A percentile compares a stretch with the other conserved stretches of the same genome.
These are phyloP conservation scores for Teunomyces cretensis DNA, from an alignment of 805 yeast genomes.

Conservation along the genomic window DNA sequence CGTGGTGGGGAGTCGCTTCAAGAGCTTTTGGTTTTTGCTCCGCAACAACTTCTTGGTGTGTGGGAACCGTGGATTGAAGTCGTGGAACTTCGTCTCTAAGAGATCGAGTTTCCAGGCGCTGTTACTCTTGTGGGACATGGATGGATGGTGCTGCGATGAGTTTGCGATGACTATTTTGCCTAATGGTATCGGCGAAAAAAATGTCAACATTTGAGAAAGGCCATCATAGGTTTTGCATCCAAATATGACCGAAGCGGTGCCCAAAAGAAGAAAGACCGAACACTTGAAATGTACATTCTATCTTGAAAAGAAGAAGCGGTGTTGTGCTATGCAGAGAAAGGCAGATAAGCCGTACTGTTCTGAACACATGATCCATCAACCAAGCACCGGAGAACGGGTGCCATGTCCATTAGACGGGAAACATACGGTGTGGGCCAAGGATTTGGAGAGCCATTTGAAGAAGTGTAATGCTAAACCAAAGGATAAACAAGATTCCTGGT, in stretches of 20 bases:
- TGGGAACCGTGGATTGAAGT: conserved; percentile 45
- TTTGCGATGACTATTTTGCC: conserved; percentile 6
- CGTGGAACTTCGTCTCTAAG: conserved; percentile 49
- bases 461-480: conserved; percentile 56
- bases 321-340: conserved; percentile 62
- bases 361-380: conserved; percentile 48
- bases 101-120: conserved; percentile 58
- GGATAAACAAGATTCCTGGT: conserved; percentile 50
- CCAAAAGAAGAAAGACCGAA: conserved; percentile 9
- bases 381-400: conserved; percentile 40
- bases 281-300: conserved; percentile 45
- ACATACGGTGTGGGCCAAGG: conserved; percentile 69
- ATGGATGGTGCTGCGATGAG: conserved; percentile 10
- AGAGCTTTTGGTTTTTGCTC: conserved; percentile 45
- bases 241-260: conserved; percentile 1
- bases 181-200: not conserved
- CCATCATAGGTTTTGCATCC: conserved; percentile 1
- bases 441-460: conserved; percentile 53
- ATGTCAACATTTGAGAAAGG: not conserved
- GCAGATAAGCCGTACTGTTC: conserved; percentile 54
- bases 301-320: conserved; percentile 50
- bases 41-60: conserved; percentile 47
- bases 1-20: conserved; percentile 40
- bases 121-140: conserved; percentile 23
- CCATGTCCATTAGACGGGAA: conserved; percentile 77